Base-by-base conservation (phyloP, 73 alveolate species). In the Paraurostyla sp. region DNA sequence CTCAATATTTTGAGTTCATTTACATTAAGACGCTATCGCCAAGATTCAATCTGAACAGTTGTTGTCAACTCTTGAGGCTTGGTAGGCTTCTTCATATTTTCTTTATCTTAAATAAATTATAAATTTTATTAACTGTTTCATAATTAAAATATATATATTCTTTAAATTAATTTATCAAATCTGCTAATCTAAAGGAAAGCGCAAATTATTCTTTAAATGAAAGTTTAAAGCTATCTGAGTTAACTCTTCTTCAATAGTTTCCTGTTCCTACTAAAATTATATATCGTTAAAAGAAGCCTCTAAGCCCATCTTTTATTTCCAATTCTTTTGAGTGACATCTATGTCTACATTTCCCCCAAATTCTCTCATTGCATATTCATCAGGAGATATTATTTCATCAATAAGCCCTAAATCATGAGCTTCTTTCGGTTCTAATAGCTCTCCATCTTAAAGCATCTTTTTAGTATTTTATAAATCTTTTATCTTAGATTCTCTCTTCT, bases 1-100 rank as follows among this genome's bases (percentile, higher is more conserved):
- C n/a, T n/a, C n/a, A n/a, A n/a, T n/a, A n/a, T n/a, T n/a, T n/a
- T n/a, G n/a, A n/a, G n/a, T n/a, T n/a, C n/a, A n/a, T 4, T 23
- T 76, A 76, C 89, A 4, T 33, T 23, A 20, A 81, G 54, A 41
- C 94, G 81, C 52, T 89, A 83, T 57, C 85, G 59, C 94, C 94
- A 89, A 11, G 91, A 27, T 40, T 80, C 94, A 22, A 89, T 36
- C 42, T 89, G 76, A 33, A 50, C 23, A 22, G 93, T 46, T 50
- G 88, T 87, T 0, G 90, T 48, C 23, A 87, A 58, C 65, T 76
- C 90, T 6, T 23, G 54, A 13, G 54, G 25, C 85, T 87, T 87
- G 23, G 56, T 65, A 36, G 58, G 63, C 48, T 85, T 85, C 88
- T 71, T 69, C 88, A 73, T 45, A 48, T 73, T 68, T 6, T 68